Evolutionary conservation across 2,329 filamentous ascomycete genomes (phyloP), one percentile per base, ranked within the genome.

Genomic region (Reticulascus tulasneorum): DNA sequence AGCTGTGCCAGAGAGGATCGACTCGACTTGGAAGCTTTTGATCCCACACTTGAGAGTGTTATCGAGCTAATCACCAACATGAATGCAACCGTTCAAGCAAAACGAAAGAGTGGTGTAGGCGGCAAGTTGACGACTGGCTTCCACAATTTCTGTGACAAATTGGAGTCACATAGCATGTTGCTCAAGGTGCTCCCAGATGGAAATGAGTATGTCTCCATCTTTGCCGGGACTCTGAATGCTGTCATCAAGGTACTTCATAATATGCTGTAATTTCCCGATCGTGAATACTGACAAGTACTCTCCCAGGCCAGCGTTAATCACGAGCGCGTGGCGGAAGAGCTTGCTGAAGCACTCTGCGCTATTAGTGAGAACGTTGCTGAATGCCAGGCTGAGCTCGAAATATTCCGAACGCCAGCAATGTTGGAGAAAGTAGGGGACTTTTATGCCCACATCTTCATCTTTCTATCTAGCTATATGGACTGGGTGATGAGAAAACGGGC

Each of bases 181-280:
- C 17, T 58, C 7, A 29, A 52, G n/a, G 31, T 56, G 8, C 45
- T 58, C 0, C 53, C 54, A 0, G 44, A 51, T 5, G 48, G 51
- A 2, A 56, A 48, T 15, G 48, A 58, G 30, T 58, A 58, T 15
- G 47, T 54, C 4, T 55, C 52, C 0, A 36, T 58, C 0, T 56
- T 57, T n/a, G 46, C 51, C 3, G 54, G 54, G 1, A 44, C 42
- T 0, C 26, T 56, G 5, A 52, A 47, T n/a, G 45, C 45, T 5
- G 38, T 58, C 9, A 50, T 55, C n/a, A 42, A 52, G 33, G 51
- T 49, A 27, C 1, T 25, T 18, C 9, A 7, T 10, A 6, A 17
- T 2, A n/a, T n/a, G n/a, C n/a, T n/a, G 36, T 28, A 16, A 35
- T 20, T 11, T 25, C 15, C 15, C 22, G 3, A 40, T 25, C 29